Evolutionary conservation across 73 alveolate genomes (phyloP).

Genomic region (Breviolum minutum): DNA sequence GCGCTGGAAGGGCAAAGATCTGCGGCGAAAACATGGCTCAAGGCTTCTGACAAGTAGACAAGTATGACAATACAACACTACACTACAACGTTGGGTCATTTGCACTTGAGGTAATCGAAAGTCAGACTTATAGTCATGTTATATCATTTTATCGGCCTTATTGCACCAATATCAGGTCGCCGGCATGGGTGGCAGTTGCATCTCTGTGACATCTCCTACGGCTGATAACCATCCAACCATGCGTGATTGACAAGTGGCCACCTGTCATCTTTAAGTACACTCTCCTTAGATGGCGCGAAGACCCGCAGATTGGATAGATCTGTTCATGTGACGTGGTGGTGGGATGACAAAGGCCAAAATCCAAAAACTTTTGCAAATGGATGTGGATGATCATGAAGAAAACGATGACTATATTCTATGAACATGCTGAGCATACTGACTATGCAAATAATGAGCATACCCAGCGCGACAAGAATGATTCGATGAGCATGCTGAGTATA

Average conservation of each 20-base stretch:
- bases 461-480: too few relatives aligned
- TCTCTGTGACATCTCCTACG: too few relatives aligned
- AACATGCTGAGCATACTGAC: too few relatives aligned
- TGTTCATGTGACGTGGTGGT: background rate
- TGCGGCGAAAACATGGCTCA: background rate
- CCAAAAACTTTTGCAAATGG: background rate
- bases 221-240: too few relatives aligned
- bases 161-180: background rate
- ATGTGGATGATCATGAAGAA: too few relatives aligned
- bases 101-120: too few relatives aligned
- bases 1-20: background rate
- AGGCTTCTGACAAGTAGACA: background rate
- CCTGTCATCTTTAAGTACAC: conserved; percentile 70
- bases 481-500: too few relatives aligned
- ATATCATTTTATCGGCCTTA: too few relatives aligned
- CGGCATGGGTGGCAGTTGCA: background rate
- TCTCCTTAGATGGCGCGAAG: background rate
- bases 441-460: too few relatives aligned
- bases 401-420: too few relatives aligned
- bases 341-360: background rate
- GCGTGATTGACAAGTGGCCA: background rate
- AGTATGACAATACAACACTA: background rate
- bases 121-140: too few relatives aligned
- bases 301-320: background rate
- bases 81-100: background rate